Conservation (phyloP, 306 rosid genomes). For the Aeschynomene evenia region DNA sequence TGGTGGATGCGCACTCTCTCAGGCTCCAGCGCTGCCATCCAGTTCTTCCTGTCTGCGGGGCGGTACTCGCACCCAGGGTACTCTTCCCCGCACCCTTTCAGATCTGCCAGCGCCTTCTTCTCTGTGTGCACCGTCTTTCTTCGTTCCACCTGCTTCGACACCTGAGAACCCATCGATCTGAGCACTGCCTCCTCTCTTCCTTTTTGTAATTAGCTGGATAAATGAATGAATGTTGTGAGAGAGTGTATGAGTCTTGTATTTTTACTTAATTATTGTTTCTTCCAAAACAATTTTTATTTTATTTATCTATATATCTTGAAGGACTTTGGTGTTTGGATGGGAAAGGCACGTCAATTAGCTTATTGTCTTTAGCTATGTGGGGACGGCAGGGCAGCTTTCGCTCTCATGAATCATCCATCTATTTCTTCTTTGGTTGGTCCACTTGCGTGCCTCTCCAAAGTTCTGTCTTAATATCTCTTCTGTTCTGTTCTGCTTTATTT, state of each 20-base stretch:
- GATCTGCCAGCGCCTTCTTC: constrained; percentile 53
- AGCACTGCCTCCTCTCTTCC: too few relatives aligned
- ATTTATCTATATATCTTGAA: too few relatives aligned
- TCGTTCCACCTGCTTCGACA: constrained; percentile 54
- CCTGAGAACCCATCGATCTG: constrained; percentile 78
- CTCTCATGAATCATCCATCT: constrained; percentile 30
- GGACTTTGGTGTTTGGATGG: background rate
- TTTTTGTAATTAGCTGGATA: too few relatives aligned
- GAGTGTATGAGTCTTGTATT: background rate
- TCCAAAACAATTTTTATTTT: background rate
- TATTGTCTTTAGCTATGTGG: background rate
- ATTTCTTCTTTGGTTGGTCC: constrained; percentile 33
- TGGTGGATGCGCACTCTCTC: constrained; percentile 48
- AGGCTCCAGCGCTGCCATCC: constrained; percentile 64
- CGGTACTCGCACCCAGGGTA: constrained; percentile 64
- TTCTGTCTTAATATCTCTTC: background rate
- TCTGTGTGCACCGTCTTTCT: constrained; percentile 50
- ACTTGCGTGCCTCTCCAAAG: constrained; percentile 40
- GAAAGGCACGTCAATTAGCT: background rate
- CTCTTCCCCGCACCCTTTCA: constrained; percentile 40
- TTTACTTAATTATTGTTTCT: too few relatives aligned
- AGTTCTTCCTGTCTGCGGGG: constrained; percentile 67
- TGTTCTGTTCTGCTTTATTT: background rate
- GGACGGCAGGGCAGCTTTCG: too few relatives aligned
- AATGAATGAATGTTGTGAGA: background rate